phyloP scores from a whole-genome alignment of 805 yeast species.

The Ogataea zsoltii region DNA sequence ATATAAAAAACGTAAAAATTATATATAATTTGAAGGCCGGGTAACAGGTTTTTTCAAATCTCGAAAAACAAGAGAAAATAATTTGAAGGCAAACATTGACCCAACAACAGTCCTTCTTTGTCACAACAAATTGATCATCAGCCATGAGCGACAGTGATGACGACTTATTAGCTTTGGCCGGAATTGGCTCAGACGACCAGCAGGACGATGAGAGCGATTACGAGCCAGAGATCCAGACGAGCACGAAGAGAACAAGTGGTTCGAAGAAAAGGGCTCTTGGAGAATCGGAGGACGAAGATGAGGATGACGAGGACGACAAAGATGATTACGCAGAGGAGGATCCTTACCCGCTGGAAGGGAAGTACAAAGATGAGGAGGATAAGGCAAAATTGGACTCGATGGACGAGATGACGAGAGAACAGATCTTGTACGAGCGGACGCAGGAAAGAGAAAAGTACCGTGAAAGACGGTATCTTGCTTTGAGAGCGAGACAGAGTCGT shows the following conservation, averaged over 20 bases:
- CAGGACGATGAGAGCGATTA: constrained; percentile 36
- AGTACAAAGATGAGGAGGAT: constrained; percentile 82
- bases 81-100: no score
- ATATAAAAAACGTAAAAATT: no score
- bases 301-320: constrained; percentile 30
- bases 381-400: constrained; percentile 60
- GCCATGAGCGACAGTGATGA: constrained; percentile 87
- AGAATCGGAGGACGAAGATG: constrained; percentile 34
- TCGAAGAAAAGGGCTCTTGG: constrained; percentile 28
- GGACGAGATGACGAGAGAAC: constrained; percentile 93
- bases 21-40: no score
- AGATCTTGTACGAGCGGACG: constrained; percentile 85
- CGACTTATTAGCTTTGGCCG: constrained; percentile 95
- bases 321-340: constrained; percentile 47
- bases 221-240: constrained; percentile 37
- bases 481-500: constrained; percentile 68
- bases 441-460: constrained; percentile 88
- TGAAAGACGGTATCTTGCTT: constrained; percentile 79
- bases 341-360: constrained; percentile 94
- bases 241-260: constrained; percentile 23
- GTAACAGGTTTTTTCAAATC: no score
- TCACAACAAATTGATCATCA: no score
- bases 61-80: no score
- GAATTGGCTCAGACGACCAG: constrained; percentile 58
- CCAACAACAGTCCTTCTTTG: no score